Conservation (phyloP, 208 protist species). For the Balamuthia mandrillaris region DNA sequence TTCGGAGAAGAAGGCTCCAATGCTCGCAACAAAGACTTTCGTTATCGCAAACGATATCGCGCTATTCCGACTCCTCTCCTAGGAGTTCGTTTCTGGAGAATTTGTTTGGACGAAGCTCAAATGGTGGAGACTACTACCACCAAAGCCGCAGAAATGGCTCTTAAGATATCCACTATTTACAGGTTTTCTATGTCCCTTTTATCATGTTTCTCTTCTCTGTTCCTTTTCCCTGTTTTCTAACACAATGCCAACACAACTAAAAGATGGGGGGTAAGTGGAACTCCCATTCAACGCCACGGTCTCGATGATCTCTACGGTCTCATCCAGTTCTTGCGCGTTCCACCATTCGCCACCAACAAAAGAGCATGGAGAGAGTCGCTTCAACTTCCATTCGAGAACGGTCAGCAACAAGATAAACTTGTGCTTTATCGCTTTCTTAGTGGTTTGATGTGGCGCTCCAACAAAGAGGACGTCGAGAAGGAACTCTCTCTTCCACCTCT, state of each 20-base stretch:
- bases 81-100: slow-evolving; percentile 13
- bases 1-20: background rate
- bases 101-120: slow-evolving; percentile 17
- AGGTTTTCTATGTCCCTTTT: no score
- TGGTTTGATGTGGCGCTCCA: slow-evolving; percentile 16
- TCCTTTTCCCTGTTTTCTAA: no score
- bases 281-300: background rate
- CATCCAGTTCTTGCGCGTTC: slow-evolving; percentile 28
- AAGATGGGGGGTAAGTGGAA: slow-evolving; percentile 35
- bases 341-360: background rate
- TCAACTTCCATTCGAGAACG: slow-evolving; percentile 2
- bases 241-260: no score
- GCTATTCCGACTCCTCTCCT: background rate
- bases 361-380: background rate
- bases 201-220: no score
- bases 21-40: background rate
- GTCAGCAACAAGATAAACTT: background rate
- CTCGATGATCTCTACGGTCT: slow-evolving; percentile 47
- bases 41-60: slow-evolving; percentile 10
- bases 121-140: slow-evolving; percentile 34
- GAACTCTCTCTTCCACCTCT: slow-evolving; percentile 1
- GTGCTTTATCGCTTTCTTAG: background rate
- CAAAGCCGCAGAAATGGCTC: slow-evolving; percentile 23
- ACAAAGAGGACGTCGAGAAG: background rate
- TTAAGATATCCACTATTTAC: background rate